These are phyloP conservation scores for Gyromitra esculenta DNA, from an alignment of 2,329 filamentous ascomycete species.

Conservation along the genomic window DNA sequence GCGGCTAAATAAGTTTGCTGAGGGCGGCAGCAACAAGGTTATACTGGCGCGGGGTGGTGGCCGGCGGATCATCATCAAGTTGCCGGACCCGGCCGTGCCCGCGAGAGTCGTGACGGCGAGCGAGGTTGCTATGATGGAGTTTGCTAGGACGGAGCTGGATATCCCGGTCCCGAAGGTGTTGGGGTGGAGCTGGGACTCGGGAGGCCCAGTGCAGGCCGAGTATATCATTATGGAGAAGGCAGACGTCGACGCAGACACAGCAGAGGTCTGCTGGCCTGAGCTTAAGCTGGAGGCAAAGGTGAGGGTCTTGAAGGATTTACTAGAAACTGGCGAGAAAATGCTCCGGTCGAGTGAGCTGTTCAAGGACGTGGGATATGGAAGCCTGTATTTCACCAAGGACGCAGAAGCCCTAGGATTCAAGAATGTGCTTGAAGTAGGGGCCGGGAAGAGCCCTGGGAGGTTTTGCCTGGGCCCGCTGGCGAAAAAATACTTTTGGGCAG, in stretches of 20 bases:
- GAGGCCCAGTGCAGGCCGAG: conserved; percentile 8
- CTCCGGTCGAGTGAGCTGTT: conserved; percentile 7
- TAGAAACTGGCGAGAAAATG: background rate
- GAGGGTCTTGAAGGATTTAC: background rate
- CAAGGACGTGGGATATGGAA: conserved; percentile 16
- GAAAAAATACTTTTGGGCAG: conserved; percentile 3
- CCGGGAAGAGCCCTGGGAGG: background rate
- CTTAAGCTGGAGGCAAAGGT: background rate
- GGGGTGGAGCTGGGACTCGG: conserved; percentile 12
- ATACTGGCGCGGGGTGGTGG: conserved; percentile 7
- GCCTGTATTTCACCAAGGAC: conserved; percentile 24
- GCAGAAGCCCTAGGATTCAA: conserved; percentile 11
- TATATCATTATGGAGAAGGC: conserved; percentile 21
- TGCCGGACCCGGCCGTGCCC: conserved; percentile 9
- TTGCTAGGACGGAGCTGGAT: conserved; percentile 26
- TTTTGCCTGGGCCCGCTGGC: conserved; percentile 24
- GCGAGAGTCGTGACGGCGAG: conserved; percentile 21
- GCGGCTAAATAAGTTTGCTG: conserved; percentile 4
- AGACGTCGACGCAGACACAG: background rate
- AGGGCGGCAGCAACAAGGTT: conserved; percentile 15
- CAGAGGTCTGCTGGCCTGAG: background rate
- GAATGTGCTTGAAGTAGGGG: conserved; percentile 13
- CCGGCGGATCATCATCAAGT: conserved; percentile 6
- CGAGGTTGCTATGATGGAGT: conserved; percentile 27
- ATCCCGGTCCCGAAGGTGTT: conserved; percentile 10